Base-by-base conservation (phyloP, 2,329 filamentous ascomycete genomes). In the Leptographium radiaticola region DNA sequence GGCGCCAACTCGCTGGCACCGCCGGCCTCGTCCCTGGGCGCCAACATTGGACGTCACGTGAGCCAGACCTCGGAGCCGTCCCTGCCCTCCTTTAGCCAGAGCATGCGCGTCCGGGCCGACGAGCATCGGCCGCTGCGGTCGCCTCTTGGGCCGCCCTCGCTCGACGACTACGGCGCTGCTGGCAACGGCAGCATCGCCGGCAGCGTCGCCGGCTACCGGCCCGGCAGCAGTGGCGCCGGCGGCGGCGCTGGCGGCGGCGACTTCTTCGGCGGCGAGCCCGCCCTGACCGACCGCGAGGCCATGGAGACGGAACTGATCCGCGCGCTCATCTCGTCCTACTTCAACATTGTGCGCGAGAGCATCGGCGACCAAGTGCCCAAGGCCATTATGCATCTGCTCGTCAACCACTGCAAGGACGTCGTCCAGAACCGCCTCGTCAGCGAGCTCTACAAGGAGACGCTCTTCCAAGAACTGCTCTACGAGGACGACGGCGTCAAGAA, bases 301-400 rank as follows among this genome's bases (percentile, higher is more conserved):
- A 87, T 98, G 74, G 93, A 98, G 72, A 97, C 93, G 11, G 93
- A 98, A 70, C 82, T 98, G 43, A 98, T 98, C 67, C 86, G 91
- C 48, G 87, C 90, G 48, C 80, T 98, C 54, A 98, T 98, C 67
- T 95, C 88, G 36, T 96, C 90, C 1, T 98, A 98, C 75, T 98
- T 98, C 76, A 95, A 95, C 68, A 98, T 98, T 64, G 93, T 98
- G 48, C 87, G 93, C 58, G 93, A 98, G 71, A 91, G 89, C n/a
- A 95, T 96, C 63, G 91, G 91, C 46, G 93, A 98, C 67, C 91
- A 97, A 71, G 93, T 98, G 12, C 93, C 93, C 60, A 98, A 98
- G 73, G 93, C 93, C 6, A 86, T 98, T 62, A 98, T 98, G 93
- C 93, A 98, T 68, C 80, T 98, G 48, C 80, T 98, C 38, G 93